Conservation (phyloP, 331 rosid species). For the Telfairia occidentalis region DNA sequence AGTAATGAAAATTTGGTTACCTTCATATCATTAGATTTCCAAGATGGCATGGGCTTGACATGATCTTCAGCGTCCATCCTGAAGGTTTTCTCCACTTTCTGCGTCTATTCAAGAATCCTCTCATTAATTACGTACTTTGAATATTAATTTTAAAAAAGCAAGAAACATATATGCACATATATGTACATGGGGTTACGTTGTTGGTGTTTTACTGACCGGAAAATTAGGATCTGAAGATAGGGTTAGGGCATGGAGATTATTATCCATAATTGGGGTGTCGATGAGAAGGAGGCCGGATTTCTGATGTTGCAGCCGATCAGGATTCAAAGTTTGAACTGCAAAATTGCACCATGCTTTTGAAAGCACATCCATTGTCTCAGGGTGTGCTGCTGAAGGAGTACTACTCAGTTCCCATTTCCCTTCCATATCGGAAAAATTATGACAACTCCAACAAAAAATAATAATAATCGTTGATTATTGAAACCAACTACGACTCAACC, state of each 20-base stretch:
- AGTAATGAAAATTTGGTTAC: slow-evolving; percentile 19
- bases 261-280: slow-evolving; percentile 34
- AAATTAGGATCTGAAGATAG: slow-evolving; percentile 17
- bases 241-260: slow-evolving; percentile 32
- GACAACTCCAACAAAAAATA: too few relatives aligned
- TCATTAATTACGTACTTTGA: neutral
- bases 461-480: too few relatives aligned
- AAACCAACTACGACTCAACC: too few relatives aligned
- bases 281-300: slow-evolving; percentile 35
- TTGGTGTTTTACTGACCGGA: slow-evolving; percentile 29
- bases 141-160: neutral
- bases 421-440: neutral
- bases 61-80: slow-evolving; percentile 47
- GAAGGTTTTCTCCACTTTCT: slow-evolving; percentile 37
- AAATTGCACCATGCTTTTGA: slow-evolving; percentile 82
- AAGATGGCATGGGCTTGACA: slow-evolving; percentile 45
- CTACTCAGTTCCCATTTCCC: slow-evolving; percentile 39
- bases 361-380: slow-evolving; percentile 80
- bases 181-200: too few relatives aligned
- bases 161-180: too few relatives aligned
- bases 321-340: slow-evolving; percentile 73
- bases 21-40: slow-evolving; percentile 84
- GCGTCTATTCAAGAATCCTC: slow-evolving; percentile 13
- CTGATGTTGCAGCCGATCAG: slow-evolving; percentile 29
- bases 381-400: slow-evolving; percentile 68